Conservation (phyloP, 78 protist species). For the Bigelowiella natans region DNA sequence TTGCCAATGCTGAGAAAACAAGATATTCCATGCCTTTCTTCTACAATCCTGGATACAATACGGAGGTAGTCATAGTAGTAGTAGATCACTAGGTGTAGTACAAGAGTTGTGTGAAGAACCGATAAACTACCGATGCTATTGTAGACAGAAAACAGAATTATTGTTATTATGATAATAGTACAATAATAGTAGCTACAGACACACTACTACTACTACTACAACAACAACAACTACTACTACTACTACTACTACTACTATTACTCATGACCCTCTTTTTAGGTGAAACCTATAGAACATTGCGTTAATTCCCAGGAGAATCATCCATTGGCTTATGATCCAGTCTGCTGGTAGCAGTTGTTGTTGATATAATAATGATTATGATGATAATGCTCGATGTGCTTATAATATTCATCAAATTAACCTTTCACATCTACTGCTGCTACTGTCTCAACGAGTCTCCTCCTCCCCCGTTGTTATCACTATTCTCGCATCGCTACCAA, state of each 20-base stretch:
- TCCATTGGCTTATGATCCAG: too few species aligned
- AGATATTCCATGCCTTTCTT: neutral
- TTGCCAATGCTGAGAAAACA: neutral
- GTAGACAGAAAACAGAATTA: too few species aligned
- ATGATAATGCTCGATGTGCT: neutral
- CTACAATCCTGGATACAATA: neutral
- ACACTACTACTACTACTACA: neutral
- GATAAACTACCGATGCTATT: neutral
- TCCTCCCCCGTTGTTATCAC: too few species aligned
- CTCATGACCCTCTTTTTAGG: too few species aligned
- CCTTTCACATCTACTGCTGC: too few species aligned
- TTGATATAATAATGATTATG: neutral
- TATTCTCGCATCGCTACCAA: too few species aligned
- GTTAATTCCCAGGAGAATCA: too few species aligned
- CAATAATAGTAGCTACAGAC: neutral
- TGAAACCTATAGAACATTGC: too few species aligned
- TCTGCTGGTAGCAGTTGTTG: neutral
- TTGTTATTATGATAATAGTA: neutral
- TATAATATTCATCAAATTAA: neutral
- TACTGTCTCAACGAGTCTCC: too few species aligned
- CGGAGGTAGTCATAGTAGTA: neutral
- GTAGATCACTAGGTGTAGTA: neutral
- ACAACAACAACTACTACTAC: neutral
- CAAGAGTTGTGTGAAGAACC: neutral
- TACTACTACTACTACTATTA: neutral